Percentiles rank a stretch among this genome's conserved stretches.
Conservation (phyloP, 192 early-diverging fungal species). For the Coemansia asiatica region DNA sequence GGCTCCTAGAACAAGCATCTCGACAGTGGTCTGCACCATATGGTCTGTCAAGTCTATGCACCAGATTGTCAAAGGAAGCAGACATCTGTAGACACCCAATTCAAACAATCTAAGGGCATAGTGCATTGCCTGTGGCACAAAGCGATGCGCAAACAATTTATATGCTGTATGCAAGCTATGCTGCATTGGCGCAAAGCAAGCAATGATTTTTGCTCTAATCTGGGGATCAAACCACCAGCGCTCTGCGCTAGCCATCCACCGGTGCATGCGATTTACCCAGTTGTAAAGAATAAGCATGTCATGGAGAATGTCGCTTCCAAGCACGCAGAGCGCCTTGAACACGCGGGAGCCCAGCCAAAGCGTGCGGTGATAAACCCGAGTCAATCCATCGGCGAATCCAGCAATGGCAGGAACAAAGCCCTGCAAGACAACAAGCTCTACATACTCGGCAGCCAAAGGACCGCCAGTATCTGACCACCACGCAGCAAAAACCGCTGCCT, state of each 20-base stretch:
- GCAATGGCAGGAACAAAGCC: conserved; percentile 11
- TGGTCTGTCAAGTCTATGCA: conserved; percentile 1
- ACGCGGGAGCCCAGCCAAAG: conserved; percentile 24
- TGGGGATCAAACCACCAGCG: conserved; percentile 34
- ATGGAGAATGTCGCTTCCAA: conserved; percentile 21
- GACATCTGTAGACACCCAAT: not conserved
- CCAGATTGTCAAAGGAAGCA: not conserved
- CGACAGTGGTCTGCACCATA: conserved; percentile 2
- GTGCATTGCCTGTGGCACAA: not conserved
- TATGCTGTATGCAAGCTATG: not conserved
- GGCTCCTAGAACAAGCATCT: not conserved
- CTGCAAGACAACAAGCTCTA: conserved; percentile 23
- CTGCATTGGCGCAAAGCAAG: not conserved
- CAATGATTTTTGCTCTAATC: not conserved
- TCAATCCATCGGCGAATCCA: not conserved
- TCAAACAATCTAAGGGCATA: not conserved
- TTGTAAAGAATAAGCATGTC: conserved; percentile 11
- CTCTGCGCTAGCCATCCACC: conserved; percentile 13
- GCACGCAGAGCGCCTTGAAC: conserved; percentile 14
- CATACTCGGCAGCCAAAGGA: conserved; percentile 17
- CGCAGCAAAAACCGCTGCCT: not conserved
- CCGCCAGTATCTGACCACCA: conserved; percentile 43
- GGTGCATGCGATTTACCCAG: conserved; percentile 1
- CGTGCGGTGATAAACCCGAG: not conserved
- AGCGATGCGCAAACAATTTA: not conserved